Percentiles rank a stretch among this genome's conserved stretches.
Conservation (phyloP, 129 eudicot species). For the sunflower (Helianthus annuus) region HanXRQr2.0-SUNRISE NC_035438.2:11849453-11849952, state of each 20-base stretch:
- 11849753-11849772: constrained; percentile 4
- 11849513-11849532: constrained; percentile 94
- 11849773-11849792: not conserved
- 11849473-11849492: constrained; percentile 96
- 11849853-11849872: not conserved
- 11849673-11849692: not conserved
- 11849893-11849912: constrained; percentile 15
- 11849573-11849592: constrained; percentile 74
- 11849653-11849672: constrained; percentile 5
- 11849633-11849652: constrained; percentile 74
- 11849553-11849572: constrained; percentile 89
- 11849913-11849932: not conserved
- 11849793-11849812: constrained; percentile 19
- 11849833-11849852: not conserved
- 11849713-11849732: not conserved
- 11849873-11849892: not conserved
- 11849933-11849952: constrained; percentile 5
- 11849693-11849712: not conserved
- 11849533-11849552: constrained; percentile 89
- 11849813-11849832: constrained; percentile 21
- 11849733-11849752: not conserved
- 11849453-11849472: constrained; percentile 99
- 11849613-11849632: constrained; percentile 60
- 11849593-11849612: constrained; percentile 71
- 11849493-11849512: constrained; percentile 84